A percentile compares a stretch with the other conserved stretches of the same genome.
These are phyloP conservation scores for Saccharum officinarum DNA, from an alignment of 176 grass and related monocot species.

Conservation along the genomic window DNA sequence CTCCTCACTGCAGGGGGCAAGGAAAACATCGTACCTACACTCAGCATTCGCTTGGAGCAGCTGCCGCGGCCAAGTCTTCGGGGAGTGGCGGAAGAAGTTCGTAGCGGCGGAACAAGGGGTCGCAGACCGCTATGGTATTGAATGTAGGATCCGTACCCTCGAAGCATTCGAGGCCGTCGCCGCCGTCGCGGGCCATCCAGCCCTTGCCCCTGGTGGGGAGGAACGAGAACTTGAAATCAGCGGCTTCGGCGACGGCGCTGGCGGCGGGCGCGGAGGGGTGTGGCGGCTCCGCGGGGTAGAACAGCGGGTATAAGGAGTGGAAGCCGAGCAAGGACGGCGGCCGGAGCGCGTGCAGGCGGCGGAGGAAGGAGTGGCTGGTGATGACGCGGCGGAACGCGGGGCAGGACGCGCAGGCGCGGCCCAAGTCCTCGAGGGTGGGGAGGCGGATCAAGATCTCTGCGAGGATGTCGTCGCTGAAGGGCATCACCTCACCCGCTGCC, in stretches of 20 bases:
- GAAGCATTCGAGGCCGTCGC: slow-evolving; percentile 22
- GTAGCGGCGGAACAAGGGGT: slow-evolving; percentile 27
- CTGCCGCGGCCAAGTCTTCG: not conserved
- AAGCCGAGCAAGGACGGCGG: slow-evolving; percentile 19
- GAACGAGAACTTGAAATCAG: slow-evolving; percentile 29
- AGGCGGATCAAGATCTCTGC: slow-evolving; percentile 31
- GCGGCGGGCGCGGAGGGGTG: slow-evolving; percentile 4
- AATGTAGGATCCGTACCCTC: not conserved
- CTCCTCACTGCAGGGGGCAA: not conserved
- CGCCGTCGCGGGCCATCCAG: slow-evolving; percentile 17
- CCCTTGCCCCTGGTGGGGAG: not conserved
- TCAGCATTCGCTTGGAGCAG: not conserved
- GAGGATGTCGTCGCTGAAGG: slow-evolving; percentile 15
- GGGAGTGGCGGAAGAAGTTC: slow-evolving; percentile 13
- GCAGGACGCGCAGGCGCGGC: slow-evolving; percentile 5
- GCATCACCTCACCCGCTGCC: not conserved
- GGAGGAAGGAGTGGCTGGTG: slow-evolving; percentile 28
- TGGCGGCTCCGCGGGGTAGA: not conserved
- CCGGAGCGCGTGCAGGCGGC: slow-evolving; percentile 28
- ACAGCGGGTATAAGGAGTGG: not conserved
- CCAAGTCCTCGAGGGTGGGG: slow-evolving; percentile 11
- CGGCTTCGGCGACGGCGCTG: not conserved
- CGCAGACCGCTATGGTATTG: slow-evolving; percentile 29
- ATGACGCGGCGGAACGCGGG: slow-evolving; percentile 6
- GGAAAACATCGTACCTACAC: slow-evolving; percentile 31